Evolutionary conservation across 192 early-diverging fungal species (phyloP).

Genomic region (Entophlyctis helioformis): DNA sequence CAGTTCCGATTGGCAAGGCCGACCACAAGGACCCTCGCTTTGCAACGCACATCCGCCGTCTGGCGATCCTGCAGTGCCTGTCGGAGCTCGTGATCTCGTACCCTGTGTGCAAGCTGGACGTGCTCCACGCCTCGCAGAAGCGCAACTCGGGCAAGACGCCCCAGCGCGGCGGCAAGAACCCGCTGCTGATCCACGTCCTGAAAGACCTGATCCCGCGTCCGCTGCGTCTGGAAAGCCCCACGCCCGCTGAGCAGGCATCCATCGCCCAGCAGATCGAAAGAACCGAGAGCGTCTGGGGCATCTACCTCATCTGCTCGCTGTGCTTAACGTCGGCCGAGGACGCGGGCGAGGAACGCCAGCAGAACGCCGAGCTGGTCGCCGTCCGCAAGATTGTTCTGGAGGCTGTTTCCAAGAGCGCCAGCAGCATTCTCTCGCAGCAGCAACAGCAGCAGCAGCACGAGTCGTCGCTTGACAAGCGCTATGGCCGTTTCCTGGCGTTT

Average conservation of each 20-base stretch:
- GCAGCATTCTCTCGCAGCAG: too few species aligned
- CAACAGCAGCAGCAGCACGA: too few species aligned
- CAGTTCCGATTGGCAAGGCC: too few species aligned
- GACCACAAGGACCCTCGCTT: background rate
- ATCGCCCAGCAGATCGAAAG: slow-evolving; percentile 2
- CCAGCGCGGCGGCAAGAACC: slow-evolving; percentile 19
- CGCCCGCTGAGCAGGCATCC: background rate
- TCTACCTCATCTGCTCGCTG: slow-evolving; percentile 17
- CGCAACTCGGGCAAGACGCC: slow-evolving; percentile 28
- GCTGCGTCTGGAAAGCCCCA: slow-evolving; percentile 2
- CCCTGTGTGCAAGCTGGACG: slow-evolving; percentile 61
- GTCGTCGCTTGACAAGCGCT: slow-evolving; percentile 35
- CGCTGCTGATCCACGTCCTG: slow-evolving; percentile 48
- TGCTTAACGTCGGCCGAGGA: slow-evolving; percentile 18
- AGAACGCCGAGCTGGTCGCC: slow-evolving; percentile 41
- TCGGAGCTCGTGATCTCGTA: slow-evolving; percentile 83
- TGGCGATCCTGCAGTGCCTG: slow-evolving; percentile 77
- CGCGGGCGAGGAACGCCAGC: slow-evolving; percentile 31
- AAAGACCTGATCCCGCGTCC: slow-evolving; percentile 55
- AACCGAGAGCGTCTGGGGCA: slow-evolving; percentile 24
- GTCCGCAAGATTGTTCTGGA: slow-evolving; percentile 60
- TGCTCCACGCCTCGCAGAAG: slow-evolving; percentile 45
- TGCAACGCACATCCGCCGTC: slow-evolving; percentile 39
- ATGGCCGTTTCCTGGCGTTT: slow-evolving; percentile 55
- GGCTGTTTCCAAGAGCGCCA: slow-evolving; percentile 33